Evolutionary conservation across 1,139 yeast species (phyloP), one percentile per base, ranked within the genome.

Genomic region (Yamadazyma aaseri): DNA sequence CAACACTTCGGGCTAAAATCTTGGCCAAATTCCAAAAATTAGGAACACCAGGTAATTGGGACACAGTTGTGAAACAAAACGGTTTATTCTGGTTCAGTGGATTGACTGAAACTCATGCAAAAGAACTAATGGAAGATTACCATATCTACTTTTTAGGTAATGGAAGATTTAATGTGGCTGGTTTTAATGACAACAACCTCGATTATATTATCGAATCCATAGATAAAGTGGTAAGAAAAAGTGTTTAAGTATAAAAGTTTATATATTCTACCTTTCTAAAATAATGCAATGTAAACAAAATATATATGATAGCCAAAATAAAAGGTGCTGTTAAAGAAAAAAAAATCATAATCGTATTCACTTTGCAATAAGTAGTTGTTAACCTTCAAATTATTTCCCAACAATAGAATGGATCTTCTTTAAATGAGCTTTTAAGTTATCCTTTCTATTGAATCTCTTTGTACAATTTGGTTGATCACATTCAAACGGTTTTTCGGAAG

Each of bases 401-500:
- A 34, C 30, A 14, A 36, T 26, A 7, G 35, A 29, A 52, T 80
- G 86, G 29, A 79, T 78, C 50, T 80, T 80, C 63, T 82, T 77
- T 47, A 77, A 60, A 56, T 81, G 89, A 8, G 83, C 86, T 50
- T 79, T 79, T 45, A 81, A 62, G 46, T 80, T 80, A 50, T 80
- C 86, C 49, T 76, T 78, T 46, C 86, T 41, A 54, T 82, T 82
- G 57, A 90, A 94, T 43, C 86, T 64, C 56, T 87, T 86, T 17
- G 79, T 79, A 60, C 97, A 87, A 58, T 77, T 76, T 29, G 76
- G 73, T 54, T 77, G 69, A 36, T 79, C 78, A 60, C 97, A 90
- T 36, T 70, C 76, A 55, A 74, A 89, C 4, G 96, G 97, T 54
- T 85, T 84, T 47, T 86, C 96, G 20, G 86, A 79, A 3, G 94